Evolutionary conservation across 2,329 filamentous ascomycete genomes (phyloP).

Genomic region (Monosporascus sp.): DNA sequence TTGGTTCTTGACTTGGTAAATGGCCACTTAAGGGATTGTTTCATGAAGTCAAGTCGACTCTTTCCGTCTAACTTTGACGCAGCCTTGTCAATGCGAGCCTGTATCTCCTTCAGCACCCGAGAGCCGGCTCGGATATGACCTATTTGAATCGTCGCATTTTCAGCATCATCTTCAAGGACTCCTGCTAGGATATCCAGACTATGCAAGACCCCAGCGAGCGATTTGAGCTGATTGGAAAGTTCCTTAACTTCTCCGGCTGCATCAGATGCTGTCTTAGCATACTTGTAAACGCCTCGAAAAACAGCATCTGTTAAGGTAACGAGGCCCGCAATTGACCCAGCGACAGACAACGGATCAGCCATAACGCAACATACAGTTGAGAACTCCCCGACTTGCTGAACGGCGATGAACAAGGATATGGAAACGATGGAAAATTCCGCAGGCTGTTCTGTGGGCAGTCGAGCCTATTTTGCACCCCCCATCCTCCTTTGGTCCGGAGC

Average conservation of each 20-base stretch:
- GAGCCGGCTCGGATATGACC: constrained; percentile 11
- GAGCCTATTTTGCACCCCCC: too few species aligned
- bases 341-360: constrained; percentile 21
- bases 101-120: constrained; percentile 8
- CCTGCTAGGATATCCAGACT: constrained; percentile 13
- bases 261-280: constrained; percentile 15
- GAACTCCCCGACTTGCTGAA: too few species aligned
- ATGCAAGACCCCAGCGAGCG: constrained; percentile 13
- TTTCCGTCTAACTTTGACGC: background rate
- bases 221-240: constrained; percentile 15
- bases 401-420: too few species aligned
- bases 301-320: constrained; percentile 20
- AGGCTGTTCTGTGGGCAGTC: too few species aligned
- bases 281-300: constrained; percentile 17
- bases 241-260: constrained; percentile 15
- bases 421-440: too few species aligned
- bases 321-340: constrained; percentile 25
- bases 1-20: constrained; percentile 14
- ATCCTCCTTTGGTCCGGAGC: too few species aligned
- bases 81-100: constrained; percentile 11
- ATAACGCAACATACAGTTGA: background rate
- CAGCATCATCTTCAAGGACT: constrained; percentile 11
- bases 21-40: constrained; percentile 16
- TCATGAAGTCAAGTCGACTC: constrained; percentile 2
- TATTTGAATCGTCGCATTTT: constrained; percentile 5